These are phyloP conservation scores for Metschnikowia gelsemii DNA, from an alignment of 805 yeast species.

Conservation along the genomic window DNA sequence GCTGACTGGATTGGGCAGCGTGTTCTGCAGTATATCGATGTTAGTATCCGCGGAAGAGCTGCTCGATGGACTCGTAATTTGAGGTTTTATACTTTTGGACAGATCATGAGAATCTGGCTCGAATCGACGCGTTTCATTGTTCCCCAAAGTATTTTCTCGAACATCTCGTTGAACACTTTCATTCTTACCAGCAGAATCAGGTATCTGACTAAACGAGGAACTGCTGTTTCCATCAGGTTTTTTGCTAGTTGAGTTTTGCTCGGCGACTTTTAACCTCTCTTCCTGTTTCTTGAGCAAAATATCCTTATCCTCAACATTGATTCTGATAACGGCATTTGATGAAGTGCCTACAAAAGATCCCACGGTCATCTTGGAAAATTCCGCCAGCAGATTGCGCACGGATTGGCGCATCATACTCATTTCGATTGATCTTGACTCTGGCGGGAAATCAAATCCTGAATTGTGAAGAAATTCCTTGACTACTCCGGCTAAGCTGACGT, in stretches of 20 bases:
- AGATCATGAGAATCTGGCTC: too few species aligned
- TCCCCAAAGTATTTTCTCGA: too few species aligned
- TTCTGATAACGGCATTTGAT: conserved; percentile 18
- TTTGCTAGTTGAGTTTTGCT: not conserved
- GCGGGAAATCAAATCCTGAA: conserved; percentile 19
- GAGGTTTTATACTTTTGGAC: too few species aligned
- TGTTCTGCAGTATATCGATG: too few species aligned
- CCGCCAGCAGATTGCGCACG: conserved; percentile 7
- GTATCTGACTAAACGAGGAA: too few species aligned
- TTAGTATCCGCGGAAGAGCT: too few species aligned
- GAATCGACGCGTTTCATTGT: too few species aligned
- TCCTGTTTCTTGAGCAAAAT: conserved; percentile 4
- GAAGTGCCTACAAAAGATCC: conserved; percentile 18
- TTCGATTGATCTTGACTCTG: conserved; percentile 21
- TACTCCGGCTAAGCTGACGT: conserved; percentile 7
- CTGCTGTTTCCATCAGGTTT: not conserved
- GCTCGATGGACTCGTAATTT: too few species aligned
- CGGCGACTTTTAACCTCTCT: not conserved
- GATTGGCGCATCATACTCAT: conserved; percentile 14
- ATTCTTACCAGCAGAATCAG: too few species aligned
- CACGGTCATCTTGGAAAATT: conserved; percentile 8
- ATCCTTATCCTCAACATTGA: conserved; percentile 11
- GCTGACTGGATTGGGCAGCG: too few species aligned
- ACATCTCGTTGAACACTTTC: too few species aligned
- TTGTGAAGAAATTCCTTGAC: conserved; percentile 4